phyloP scores from a whole-genome alignment of 2,329 filamentous ascomycete genomes.

The Aspergillus thermomutatus region DNA sequence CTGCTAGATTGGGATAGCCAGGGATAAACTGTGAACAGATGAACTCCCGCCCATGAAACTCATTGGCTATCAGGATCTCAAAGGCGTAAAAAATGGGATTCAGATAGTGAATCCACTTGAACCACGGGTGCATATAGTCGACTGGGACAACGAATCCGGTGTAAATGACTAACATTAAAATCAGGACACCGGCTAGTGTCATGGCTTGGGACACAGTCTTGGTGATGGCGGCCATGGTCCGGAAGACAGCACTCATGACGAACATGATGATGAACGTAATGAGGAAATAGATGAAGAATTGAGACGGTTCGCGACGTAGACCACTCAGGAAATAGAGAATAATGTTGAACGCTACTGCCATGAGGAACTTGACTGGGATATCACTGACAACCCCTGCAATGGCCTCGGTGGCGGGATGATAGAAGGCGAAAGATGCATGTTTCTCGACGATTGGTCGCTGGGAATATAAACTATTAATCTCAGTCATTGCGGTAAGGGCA shows the following conservation, averaged over 20 bases:
- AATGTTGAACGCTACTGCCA: slow-evolving; percentile 71
- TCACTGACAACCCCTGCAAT: slow-evolving; percentile 20
- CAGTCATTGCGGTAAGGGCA: slow-evolving; percentile 58
- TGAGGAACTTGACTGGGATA: slow-evolving; percentile 71
- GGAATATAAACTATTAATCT: slow-evolving; percentile 41
- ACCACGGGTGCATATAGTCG: slow-evolving; percentile 70
- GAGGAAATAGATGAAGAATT: slow-evolving; percentile 84
- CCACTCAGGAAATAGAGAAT: slow-evolving; percentile 83
- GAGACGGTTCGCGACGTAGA: slow-evolving; percentile 65
- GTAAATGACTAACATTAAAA: slow-evolving; percentile 44
- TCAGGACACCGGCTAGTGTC: slow-evolving; percentile 51
- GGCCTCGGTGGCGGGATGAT: slow-evolving; percentile 22
- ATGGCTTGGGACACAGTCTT: slow-evolving; percentile 60
- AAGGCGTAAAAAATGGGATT: slow-evolving; percentile 79
- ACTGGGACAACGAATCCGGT: slow-evolving; percentile 45
- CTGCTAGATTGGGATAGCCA: slow-evolving; percentile 37
- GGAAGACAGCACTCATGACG: slow-evolving; percentile 81
- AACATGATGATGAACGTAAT: slow-evolving; percentile 70
- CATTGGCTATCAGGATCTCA: slow-evolving; percentile 77
- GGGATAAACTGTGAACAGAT: slow-evolving; percentile 47
- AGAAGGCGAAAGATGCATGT: slow-evolving; percentile 28
- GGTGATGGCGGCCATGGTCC: slow-evolving; percentile 71
- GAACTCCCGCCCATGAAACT: slow-evolving; percentile 67
- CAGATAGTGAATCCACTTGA: slow-evolving; percentile 75
- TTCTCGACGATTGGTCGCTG: slow-evolving; percentile 27